These are phyloP conservation scores for Diutina catenulata DNA, from an alignment of 1,139 yeast species.

Conservation along the genomic window DNA sequence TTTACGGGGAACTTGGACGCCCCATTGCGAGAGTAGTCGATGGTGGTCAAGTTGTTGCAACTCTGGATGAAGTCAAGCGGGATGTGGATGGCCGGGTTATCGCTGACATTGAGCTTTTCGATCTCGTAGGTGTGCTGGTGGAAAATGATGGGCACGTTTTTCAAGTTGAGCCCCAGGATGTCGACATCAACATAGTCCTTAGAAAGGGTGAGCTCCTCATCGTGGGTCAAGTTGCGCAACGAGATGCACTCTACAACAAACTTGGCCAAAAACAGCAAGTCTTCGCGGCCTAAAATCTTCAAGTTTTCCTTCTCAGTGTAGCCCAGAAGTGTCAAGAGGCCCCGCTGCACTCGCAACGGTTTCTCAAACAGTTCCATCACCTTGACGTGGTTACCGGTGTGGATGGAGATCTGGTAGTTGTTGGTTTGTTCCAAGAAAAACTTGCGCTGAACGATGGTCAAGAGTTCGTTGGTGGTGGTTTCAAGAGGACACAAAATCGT, in stretches of 20 bases:
- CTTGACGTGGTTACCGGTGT: constrained; percentile 71
- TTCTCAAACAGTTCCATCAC: constrained; percentile 61
- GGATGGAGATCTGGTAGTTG: constrained; percentile 70
- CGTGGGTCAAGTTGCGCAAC: constrained; percentile 54
- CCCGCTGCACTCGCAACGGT: constrained; percentile 71
- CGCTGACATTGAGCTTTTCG: constrained; percentile 71
- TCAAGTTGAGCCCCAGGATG: constrained; percentile 61
- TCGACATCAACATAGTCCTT: constrained; percentile 68
- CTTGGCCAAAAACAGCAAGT: constrained; percentile 74
- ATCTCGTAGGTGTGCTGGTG: constrained; percentile 78
- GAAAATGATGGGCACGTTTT: constrained; percentile 74
- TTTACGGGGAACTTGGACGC: constrained; percentile 65
- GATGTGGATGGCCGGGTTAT: constrained; percentile 74
- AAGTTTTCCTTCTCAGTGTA: constrained; percentile 66
- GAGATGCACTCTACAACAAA: constrained; percentile 69
- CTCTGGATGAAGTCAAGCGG: constrained; percentile 83
- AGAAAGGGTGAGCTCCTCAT: constrained; percentile 52
- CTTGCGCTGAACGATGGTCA: constrained; percentile 59
- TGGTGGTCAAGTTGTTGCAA: constrained; percentile 55
- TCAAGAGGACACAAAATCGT: constrained; percentile 67
- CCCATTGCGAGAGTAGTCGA: constrained; percentile 65
- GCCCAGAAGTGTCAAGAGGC: constrained; percentile 66
- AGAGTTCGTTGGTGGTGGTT: constrained; percentile 66
- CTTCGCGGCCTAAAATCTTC: constrained; percentile 77
- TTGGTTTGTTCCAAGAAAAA: constrained; percentile 59